A percentile compares a stretch with the other conserved stretches of the same genome.
Conservation (phyloP, 1,139 yeast genomes). For the Candida sp. region DNA sequence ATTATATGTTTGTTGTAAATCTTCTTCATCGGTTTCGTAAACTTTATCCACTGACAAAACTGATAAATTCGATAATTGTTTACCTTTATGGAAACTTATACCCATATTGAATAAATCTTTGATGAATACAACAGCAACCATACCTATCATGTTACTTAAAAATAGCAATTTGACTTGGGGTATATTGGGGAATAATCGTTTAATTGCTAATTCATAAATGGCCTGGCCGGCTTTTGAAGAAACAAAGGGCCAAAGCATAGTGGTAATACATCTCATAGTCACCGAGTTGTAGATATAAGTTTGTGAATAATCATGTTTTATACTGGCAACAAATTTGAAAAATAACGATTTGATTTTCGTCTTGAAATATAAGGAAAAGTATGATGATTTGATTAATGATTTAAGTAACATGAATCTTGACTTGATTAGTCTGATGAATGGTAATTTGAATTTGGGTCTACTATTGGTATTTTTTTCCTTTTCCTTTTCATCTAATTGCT, state of each 20-base stretch:
- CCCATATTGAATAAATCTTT: slow-evolving; percentile 34
- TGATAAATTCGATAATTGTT: slow-evolving; percentile 19
- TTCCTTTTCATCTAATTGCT: neutral
- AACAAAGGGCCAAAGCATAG: slow-evolving; percentile 39
- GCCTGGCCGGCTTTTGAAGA: slow-evolving; percentile 32
- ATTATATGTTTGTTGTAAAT: neutral
- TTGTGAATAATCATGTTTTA: slow-evolving; percentile 33
- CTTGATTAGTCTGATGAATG: slow-evolving; percentile 6
- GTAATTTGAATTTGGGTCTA: neutral
- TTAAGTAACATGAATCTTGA: slow-evolving; percentile 7
- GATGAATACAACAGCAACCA: slow-evolving; percentile 27
- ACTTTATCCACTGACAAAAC: slow-evolving; percentile 11
- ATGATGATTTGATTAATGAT: slow-evolving; percentile 7
- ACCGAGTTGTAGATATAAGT: slow-evolving; percentile 21
- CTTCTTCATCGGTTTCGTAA: neutral
- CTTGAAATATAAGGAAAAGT: slow-evolving; percentile 10
- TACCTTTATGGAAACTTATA: slow-evolving; percentile 23
- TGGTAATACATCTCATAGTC: slow-evolving; percentile 27
- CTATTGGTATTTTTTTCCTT: neutral
- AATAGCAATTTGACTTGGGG: slow-evolving; percentile 24
- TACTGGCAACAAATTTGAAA: slow-evolving; percentile 28
- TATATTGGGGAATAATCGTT: slow-evolving; percentile 7
- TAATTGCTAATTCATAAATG: slow-evolving; percentile 13
- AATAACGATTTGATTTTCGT: slow-evolving; percentile 11
- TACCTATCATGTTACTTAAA: slow-evolving; percentile 31